These are phyloP conservation scores for Elsinoe necatrix DNA, from an alignment of 2,329 filamentous ascomycete species.

Conservation along the genomic window DNA sequence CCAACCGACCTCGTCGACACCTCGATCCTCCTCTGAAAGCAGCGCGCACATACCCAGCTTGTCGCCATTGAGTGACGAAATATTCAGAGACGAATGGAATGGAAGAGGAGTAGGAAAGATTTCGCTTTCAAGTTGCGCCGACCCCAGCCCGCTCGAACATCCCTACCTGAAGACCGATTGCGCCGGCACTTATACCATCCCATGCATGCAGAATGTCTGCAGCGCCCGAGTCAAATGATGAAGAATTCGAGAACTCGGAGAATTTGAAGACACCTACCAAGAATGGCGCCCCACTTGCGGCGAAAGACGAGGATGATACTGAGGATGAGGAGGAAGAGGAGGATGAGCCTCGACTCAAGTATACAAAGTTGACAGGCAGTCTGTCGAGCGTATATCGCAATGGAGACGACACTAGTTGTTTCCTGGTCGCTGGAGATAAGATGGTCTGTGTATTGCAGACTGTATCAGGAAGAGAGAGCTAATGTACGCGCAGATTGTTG, in stretches of 20 bases:
- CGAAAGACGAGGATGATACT: slow-evolving; percentile 28
- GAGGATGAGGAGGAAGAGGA: slow-evolving; percentile 60
- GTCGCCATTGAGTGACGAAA: slow-evolving; percentile 2
- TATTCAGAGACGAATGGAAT: neutral
- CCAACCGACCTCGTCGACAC: neutral
- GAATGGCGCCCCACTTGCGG: slow-evolving; percentile 10
- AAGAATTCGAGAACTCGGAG: slow-evolving; percentile 14
- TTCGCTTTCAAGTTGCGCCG: neutral
- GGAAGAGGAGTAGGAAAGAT: neutral
- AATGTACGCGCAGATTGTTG: slow-evolving; percentile 57
- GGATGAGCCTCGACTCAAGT: slow-evolving; percentile 90
- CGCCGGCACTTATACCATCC: slow-evolving; percentile 12
- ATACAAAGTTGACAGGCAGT: slow-evolving; percentile 74
- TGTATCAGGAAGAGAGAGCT: slow-evolving; percentile 15
- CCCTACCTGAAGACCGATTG: neutral
- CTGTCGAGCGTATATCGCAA: slow-evolving; percentile 79
- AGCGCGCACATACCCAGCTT: slow-evolving; percentile 14
- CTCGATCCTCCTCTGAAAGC: neutral
- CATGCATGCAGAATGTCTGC: slow-evolving; percentile 33
- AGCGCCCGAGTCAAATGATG: slow-evolving; percentile 24
- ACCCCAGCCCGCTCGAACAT: slow-evolving; percentile 7
- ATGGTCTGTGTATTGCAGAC: slow-evolving; percentile 55
- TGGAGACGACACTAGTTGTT: slow-evolving; percentile 87
- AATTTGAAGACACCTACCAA: slow-evolving; percentile 20
- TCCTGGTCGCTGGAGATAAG: slow-evolving; percentile 87